phyloP scores from a whole-genome alignment of 257 asterid genomes.

The Solanum virginianum region DNA sequence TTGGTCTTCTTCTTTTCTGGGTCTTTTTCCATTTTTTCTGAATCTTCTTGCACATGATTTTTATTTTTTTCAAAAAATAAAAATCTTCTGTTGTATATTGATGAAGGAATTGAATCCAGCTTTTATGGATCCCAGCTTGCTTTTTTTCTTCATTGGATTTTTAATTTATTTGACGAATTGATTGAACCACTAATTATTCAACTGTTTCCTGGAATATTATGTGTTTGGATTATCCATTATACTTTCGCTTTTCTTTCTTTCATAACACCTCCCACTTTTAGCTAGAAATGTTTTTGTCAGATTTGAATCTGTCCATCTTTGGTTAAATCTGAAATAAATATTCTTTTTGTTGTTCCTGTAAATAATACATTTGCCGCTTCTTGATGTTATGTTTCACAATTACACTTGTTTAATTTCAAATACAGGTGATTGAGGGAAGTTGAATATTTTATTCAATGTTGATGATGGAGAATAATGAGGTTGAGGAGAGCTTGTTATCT shows the following conservation, averaged over 20 bases:
- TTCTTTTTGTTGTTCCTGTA: not conserved
- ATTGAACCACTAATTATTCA: not conserved
- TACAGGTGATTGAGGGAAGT: slow-evolving; percentile 26
- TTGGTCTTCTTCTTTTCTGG: not conserved
- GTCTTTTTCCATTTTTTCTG: not conserved
- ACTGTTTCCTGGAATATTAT: not conserved
- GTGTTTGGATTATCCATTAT: not conserved
- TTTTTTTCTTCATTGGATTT: not conserved
- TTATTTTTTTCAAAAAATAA: not conserved
- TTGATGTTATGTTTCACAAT: not conserved
- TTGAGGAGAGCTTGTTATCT: slow-evolving; percentile 60
- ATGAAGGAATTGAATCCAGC: not conserved
- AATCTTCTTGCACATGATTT: not conserved
- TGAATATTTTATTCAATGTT: not conserved
- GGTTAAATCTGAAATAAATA: not conserved
- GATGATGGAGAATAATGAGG: slow-evolving; percentile 60
- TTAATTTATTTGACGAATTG: not conserved
- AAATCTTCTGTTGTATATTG: not conserved
- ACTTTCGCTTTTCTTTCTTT: no score
- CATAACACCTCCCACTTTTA: no score
- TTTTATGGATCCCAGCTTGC: not conserved
- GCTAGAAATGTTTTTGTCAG: not conserved
- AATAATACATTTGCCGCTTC: not conserved
- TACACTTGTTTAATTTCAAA: not conserved
- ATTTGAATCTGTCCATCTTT: not conserved